Evolutionary conservation across 2,329 filamentous ascomycete genomes (phyloP).

Genomic region (Nothopassalora personata): DNA sequence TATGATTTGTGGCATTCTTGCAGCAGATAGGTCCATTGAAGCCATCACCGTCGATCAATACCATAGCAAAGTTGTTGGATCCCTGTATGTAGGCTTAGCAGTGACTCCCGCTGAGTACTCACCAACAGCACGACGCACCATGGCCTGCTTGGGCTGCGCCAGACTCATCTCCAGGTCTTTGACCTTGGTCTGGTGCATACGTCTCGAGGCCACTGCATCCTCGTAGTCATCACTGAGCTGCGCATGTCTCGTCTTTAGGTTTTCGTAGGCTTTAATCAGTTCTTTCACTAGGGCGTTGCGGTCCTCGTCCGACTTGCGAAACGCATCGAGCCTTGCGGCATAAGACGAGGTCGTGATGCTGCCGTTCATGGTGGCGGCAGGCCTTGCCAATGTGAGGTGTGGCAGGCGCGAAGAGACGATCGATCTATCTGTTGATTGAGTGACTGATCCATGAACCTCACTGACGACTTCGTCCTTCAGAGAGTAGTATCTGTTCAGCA

Average conservation of each 20-base stretch:
- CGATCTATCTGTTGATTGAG: no score
- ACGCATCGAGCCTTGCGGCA: slow-evolving; percentile 27
- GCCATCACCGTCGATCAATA: slow-evolving; percentile 47
- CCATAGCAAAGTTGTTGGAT: slow-evolving; percentile 41
- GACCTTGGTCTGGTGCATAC: slow-evolving; percentile 32
- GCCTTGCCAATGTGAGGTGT: background rate
- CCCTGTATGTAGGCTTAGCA: slow-evolving; percentile 14
- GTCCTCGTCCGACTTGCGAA: slow-evolving; percentile 29
- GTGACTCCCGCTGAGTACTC: background rate
- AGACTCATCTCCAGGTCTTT: slow-evolving; percentile 19
- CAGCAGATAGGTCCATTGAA: background rate
- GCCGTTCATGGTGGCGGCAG: slow-evolving; percentile 20
- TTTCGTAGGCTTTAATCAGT: slow-evolving; percentile 29
- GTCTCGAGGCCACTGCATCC: slow-evolving; percentile 34
- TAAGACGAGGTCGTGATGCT: slow-evolving; percentile 12
- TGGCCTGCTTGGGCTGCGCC: slow-evolving; percentile 22
- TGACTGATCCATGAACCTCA: no score
- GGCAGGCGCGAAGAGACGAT: background rate
- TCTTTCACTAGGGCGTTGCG: slow-evolving; percentile 30
- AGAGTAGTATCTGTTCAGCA: no score
- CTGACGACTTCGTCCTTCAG: background rate
- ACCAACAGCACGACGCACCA: slow-evolving; percentile 13
- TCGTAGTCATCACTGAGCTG: slow-evolving; percentile 34
- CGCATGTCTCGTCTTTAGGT: slow-evolving; percentile 30
- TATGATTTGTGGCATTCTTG: background rate